phyloP scores from a whole-genome alignment of 305 asterid genomes.

The Ajuga reptans region DNA sequence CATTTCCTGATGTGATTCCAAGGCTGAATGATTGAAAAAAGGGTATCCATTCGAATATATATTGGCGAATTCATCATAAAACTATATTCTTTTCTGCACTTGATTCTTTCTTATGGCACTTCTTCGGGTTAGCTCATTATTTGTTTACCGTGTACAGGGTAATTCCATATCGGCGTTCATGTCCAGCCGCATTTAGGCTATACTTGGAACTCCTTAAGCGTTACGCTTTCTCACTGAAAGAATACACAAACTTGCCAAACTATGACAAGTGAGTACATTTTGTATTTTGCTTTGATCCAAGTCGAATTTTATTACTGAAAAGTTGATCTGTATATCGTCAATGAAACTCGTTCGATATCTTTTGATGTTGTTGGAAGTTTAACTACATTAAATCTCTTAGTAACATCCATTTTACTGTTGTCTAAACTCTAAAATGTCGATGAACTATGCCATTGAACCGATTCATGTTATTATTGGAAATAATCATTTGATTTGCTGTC shows the following conservation, averaged over 20 bases:
- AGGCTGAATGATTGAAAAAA: background rate
- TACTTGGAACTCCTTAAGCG: constrained; percentile 81
- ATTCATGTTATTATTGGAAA: too few relatives aligned
- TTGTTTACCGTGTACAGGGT: constrained; percentile 44
- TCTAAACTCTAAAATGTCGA: too few relatives aligned
- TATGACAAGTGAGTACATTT: constrained; percentile 65
- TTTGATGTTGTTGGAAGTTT: background rate
- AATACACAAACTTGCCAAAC: constrained; percentile 44
- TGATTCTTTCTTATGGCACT: background rate
- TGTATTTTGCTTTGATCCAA: background rate
- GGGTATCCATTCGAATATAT: background rate
- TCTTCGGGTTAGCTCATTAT: background rate
- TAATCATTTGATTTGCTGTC: too few relatives aligned
- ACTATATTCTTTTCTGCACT: background rate
- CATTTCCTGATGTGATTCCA: background rate
- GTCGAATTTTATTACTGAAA: background rate
- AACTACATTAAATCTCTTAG: too few relatives aligned
- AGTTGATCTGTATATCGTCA: background rate
- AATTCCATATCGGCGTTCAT: constrained; percentile 52
- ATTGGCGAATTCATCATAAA: background rate
- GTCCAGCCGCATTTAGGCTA: constrained; percentile 82
- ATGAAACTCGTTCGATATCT: background rate
- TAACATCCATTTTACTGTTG: too few relatives aligned
- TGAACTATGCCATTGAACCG: too few relatives aligned
- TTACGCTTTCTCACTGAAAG: constrained; percentile 58